Conservation (phyloP, 2,329 filamentous ascomycete species). For the Aureobasidium lini region DNA sequence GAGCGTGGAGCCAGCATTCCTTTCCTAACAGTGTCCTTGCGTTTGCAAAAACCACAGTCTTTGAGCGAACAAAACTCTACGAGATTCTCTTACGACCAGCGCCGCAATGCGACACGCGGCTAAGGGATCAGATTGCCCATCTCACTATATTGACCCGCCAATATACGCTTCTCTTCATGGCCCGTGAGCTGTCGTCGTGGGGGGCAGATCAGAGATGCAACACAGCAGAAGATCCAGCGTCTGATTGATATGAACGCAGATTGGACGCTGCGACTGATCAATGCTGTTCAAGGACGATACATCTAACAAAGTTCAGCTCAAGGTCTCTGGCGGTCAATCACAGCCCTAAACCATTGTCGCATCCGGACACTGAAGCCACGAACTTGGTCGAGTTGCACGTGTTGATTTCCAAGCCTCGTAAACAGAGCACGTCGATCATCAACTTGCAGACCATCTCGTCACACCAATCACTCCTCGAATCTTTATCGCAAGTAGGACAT, state of each 20-base stretch:
- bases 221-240: neutral
- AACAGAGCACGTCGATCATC: neutral
- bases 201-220: neutral
- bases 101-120: slow-evolving; percentile 1
- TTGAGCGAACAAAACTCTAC: neutral
- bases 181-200: neutral
- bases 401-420: neutral
- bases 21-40: neutral
- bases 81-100: neutral
- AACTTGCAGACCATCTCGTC: neutral
- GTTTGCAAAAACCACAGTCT: neutral
- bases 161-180: neutral
- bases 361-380: neutral
- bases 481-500: neutral
- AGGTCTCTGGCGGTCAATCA: no score
- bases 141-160: neutral
- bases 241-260: neutral
- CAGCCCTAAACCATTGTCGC: no score
- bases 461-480: neutral
- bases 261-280: neutral
- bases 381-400: neutral
- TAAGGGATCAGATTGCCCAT: neutral
- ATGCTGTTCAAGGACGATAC: neutral
- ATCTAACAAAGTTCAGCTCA: neutral
- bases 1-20: neutral